Evolutionary conservation across 768 basidiomycete genomes (phyloP).

Genomic region (Calocera viscosa): DNA sequence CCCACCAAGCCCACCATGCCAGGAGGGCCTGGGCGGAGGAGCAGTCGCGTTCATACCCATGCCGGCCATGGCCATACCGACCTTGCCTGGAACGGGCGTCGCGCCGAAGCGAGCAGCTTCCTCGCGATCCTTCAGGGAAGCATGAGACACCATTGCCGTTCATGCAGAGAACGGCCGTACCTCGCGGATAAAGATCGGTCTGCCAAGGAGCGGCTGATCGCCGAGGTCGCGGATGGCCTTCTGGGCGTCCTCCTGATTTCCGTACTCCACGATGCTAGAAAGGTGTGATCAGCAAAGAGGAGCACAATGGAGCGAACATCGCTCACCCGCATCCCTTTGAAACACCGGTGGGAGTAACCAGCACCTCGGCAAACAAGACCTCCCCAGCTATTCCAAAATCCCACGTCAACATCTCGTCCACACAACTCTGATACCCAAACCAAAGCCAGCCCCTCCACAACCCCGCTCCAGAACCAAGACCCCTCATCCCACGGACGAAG

Average conservation of each 20-base stretch:
- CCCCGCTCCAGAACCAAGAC: constrained; percentile 3
- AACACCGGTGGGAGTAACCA: constrained; percentile 88
- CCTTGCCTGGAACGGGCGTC: constrained; percentile 89
- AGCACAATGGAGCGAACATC: not conserved
- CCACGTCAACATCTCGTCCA: constrained; percentile 65
- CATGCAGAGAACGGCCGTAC: constrained; percentile 37
- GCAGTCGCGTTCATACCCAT: constrained; percentile 57
- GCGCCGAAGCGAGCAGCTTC: constrained; percentile 91
- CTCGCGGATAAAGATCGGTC: constrained; percentile 94
- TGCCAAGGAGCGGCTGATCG: constrained; percentile 78
- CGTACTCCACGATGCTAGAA: constrained; percentile 85
- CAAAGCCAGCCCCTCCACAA: constrained; percentile 25
- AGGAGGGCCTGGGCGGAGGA: constrained; percentile 71
- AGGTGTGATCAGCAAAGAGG: constrained; percentile 16
- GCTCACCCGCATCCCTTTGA: constrained; percentile 99
- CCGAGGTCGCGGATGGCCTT: constrained; percentile 81
- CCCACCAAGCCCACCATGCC: constrained; percentile 37
- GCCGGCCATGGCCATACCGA: constrained; percentile 93
- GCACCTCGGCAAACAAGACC: constrained; percentile 99
- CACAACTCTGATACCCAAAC: constrained; percentile 31
- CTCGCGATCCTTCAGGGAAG: constrained; percentile 69
- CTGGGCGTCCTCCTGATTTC: constrained; percentile 77
- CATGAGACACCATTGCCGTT: not conserved
- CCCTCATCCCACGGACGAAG: not conserved
- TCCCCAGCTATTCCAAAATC: constrained; percentile 87